phyloP scores from a whole-genome alignment of 768 basidiomycete species.

The Suillus hirtellus region DNA sequence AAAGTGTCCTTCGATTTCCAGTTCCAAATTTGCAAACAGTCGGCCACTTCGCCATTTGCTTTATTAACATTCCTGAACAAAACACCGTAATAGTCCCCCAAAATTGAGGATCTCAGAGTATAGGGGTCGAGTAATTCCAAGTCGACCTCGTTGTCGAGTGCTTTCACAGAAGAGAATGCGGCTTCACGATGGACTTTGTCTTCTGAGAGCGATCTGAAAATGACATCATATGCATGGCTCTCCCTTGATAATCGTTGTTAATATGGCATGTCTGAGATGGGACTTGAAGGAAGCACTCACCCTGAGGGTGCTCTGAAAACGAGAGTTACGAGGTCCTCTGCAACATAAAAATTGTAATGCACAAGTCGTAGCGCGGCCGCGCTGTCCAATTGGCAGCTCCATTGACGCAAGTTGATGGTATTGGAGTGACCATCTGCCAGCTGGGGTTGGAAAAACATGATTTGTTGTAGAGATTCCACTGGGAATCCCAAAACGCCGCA shows the following conservation, averaged over 20 bases:
- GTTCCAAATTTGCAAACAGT: slow-evolving; percentile 1
- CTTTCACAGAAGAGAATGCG: slow-evolving; percentile 8
- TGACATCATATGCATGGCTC: background rate
- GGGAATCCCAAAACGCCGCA: background rate
- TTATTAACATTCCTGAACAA: background rate
- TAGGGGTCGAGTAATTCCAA: background rate
- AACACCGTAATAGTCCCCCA: background rate
- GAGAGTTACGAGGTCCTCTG: background rate
- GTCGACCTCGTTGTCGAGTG: background rate
- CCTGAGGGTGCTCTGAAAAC: background rate
- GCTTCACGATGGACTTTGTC: slow-evolving; percentile 16
- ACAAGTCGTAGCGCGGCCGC: background rate
- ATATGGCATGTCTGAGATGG: background rate
- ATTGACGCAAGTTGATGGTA: background rate
- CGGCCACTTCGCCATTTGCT: background rate
- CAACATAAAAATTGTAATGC: background rate
- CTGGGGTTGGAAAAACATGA: background rate
- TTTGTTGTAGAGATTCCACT: background rate
- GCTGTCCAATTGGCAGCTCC: background rate
- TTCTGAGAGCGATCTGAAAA: background rate
- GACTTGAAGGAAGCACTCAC: background rate
- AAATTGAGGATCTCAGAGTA: background rate
- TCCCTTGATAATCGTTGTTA: background rate
- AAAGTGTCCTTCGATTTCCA: background rate
- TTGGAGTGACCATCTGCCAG: background rate